These are phyloP conservation scores for Naganishia randhawae DNA, from an alignment of 768 basidiomycete species.

Conservation along the genomic window DNA sequence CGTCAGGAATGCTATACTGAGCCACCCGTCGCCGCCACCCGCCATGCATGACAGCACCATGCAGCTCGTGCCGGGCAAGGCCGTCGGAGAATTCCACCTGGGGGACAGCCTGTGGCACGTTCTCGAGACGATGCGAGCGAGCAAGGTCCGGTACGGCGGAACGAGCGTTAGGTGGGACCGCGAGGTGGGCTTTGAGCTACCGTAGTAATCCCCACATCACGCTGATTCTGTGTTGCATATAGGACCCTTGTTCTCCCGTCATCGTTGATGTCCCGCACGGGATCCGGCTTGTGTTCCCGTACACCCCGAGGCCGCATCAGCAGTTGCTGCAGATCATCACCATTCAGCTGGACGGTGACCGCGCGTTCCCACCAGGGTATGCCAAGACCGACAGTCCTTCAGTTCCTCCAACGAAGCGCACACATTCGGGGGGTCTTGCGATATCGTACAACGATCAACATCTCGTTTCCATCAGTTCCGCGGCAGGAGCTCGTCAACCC, in stretches of 20 bases:
- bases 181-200: constrained; percentile 33
- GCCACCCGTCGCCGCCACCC: no score
- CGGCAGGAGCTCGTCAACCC: neutral
- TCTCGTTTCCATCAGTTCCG: neutral
- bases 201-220: no score
- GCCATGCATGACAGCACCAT: neutral
- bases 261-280: constrained; percentile 36
- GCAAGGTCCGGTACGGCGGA: constrained; percentile 39
- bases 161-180: constrained; percentile 44
- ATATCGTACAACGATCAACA: constrained; percentile 27
- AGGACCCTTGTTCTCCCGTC: constrained; percentile 26
- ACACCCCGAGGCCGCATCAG: constrained; percentile 26
- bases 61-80: constrained; percentile 35
- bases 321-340: constrained; percentile 38
- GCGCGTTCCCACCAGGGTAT: neutral
- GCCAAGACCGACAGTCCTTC: neutral
- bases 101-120: constrained; percentile 47
- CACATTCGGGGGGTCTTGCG: constrained; percentile 33
- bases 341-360: neutral
- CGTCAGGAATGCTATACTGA: no score
- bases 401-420: neutral
- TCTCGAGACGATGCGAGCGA: constrained; percentile 39
- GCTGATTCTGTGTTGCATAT: neutral
- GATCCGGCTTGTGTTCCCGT: constrained; percentile 41
- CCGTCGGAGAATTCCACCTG: constrained; percentile 42